Base-by-base conservation (phyloP, 2,329 filamentous ascomycete genomes). In the Scedosporium boydii region DNA sequence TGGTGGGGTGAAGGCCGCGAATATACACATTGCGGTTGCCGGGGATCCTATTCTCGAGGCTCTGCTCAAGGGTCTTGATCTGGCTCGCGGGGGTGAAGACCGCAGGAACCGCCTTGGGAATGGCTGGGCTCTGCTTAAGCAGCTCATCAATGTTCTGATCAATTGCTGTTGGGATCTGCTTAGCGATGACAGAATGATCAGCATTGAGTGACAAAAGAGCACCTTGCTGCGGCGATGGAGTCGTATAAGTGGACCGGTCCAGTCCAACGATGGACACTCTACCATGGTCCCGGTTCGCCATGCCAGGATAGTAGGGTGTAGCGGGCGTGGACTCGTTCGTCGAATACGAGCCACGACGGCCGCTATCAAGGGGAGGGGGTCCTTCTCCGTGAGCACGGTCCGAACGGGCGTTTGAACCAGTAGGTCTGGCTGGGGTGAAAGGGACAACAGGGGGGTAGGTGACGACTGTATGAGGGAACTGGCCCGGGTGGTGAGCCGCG, bases 11-110 rank as follows among this genome's bases (percentile, higher is more conserved):
- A 65, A 99, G 87, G 18, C 96, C 96, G 65, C 95, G 91, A 66
- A 99, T 97, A 79, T 99, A 99, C 67, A 99, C 93, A 70, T 99
- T 99, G 66, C 92, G 95, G 72, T 98, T 96, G 55, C 93, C 93
- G 58, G 90, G 79, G 63, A 87, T 95, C 64, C 92, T 89, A 70
- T 98, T 98, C 76, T 96, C 91, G 58, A 99, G 81, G 71, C 93
- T 96, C 75, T 96, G 93, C 66, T 96, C 93, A 29, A 98, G 84
- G 51, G 90, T 93, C 81, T 96, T 90, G 78, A 90, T 86, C 69
- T 89, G 90, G 63, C 93, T 93, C 26, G 87, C 88, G 29, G 91
- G 91, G 63, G 89, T 92, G 71, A 90, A 93, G 67, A 92, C 87
- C 6, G 95, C 93, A 16, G 93, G 93, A 56, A 99, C 93, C 59